Evolutionary conservation across 257 asterid genomes (phyloP).

Genomic region (Striga asiatica): DNA sequence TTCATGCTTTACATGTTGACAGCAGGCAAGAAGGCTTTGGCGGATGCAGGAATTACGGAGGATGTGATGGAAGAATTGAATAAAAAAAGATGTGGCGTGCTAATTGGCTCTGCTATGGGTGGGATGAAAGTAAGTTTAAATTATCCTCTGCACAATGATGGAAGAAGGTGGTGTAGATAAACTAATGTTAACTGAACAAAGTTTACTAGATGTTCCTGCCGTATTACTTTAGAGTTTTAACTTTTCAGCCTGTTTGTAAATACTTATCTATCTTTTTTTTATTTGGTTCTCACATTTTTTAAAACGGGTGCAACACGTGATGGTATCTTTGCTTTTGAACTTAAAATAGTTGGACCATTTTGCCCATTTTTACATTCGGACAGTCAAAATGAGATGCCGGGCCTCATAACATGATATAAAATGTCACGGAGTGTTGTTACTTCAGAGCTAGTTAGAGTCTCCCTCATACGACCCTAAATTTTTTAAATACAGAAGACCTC

Average conservation of each 20-base stretch:
- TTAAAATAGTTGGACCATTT: background rate
- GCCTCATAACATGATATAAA: slow-evolving; percentile 6
- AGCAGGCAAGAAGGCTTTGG: slow-evolving; percentile 82
- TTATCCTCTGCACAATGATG: background rate
- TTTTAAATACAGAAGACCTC: slow-evolving; percentile 4
- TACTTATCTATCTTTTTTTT: no score
- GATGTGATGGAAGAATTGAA: slow-evolving; percentile 52
- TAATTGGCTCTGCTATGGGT: slow-evolving; percentile 89
- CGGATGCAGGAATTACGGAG: slow-evolving; percentile 68
- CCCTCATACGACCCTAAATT: background rate
- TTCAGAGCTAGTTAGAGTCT: background rate
- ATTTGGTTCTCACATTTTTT: no score
- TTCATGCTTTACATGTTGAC: slow-evolving; percentile 92
- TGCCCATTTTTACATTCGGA: background rate
- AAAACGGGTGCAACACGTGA: no score
- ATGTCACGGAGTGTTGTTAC: background rate
- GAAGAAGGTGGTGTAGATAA: slow-evolving; percentile 1
- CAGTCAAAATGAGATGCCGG: slow-evolving; percentile 1
- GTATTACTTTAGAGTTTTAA: background rate
- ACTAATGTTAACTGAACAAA: slow-evolving; percentile 1
- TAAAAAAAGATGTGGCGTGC: slow-evolving; percentile 64
- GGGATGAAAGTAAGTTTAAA: slow-evolving; percentile 61
- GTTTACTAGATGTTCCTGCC: background rate
- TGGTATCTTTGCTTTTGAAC: no score
- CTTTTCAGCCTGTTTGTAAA: background rate